Conservation (phyloP, 495 filamentous ascomycete genomes). For the Tricharina praecox region DNA sequence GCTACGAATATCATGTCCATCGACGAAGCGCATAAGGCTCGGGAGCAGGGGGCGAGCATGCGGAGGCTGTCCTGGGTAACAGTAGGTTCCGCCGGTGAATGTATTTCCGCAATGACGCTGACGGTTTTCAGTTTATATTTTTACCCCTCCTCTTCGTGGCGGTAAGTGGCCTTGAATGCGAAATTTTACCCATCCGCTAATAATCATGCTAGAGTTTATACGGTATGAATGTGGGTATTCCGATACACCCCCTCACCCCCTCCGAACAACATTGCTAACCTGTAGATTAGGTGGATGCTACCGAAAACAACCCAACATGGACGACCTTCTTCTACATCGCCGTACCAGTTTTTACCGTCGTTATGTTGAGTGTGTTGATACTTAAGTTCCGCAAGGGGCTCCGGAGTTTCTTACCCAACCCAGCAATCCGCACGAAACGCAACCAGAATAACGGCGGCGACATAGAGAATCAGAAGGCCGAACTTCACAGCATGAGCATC, state of each 20-base stretch:
- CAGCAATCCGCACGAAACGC: too few species aligned
- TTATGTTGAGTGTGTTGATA: background rate
- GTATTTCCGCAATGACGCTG: background rate
- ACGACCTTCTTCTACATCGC: conserved; percentile 6
- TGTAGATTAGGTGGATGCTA: too few species aligned
- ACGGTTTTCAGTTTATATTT: conserved; percentile 13
- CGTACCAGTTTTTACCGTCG: background rate
- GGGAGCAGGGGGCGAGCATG: conserved; percentile 18
- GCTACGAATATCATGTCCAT: conserved; percentile 23
- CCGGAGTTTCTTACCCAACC: too few species aligned
- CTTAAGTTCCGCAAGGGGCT: too few species aligned
- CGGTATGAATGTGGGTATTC: conserved; percentile 6
- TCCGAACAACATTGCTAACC: too few species aligned
- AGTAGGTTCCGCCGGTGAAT: conserved; percentile 5
- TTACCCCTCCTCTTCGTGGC: conserved; percentile 19
- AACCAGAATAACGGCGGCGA: too few species aligned
- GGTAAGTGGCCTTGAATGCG: conserved; percentile 1
- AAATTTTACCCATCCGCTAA: background rate
- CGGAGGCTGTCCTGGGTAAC: conserved; percentile 22
- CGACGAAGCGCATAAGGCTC: conserved; percentile 16
- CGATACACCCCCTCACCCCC: too few species aligned
- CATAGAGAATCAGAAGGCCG: too few species aligned
- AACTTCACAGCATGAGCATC: too few species aligned
- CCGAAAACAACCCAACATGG: conserved; percentile 2
- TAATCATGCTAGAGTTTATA: conserved; percentile 9